phyloP scores from a whole-genome alignment of 1,139 yeast genomes.

The Eremothecium cymbalariae region DNA sequence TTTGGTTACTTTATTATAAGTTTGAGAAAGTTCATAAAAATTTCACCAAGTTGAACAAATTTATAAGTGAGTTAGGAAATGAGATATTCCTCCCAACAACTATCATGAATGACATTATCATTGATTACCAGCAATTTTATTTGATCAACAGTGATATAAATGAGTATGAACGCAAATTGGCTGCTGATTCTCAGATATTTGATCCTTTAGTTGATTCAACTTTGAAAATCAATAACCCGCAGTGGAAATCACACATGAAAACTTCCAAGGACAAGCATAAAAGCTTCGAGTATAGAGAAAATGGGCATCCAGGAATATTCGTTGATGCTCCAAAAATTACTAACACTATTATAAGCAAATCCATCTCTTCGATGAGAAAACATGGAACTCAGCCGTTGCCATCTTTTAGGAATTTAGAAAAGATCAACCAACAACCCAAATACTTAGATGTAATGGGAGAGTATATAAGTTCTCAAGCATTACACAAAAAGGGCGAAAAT shows the following conservation, averaged over 20 bases:
- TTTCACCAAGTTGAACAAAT: slow-evolving; percentile 36
- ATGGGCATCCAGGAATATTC: slow-evolving; percentile 55
- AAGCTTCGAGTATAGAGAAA: slow-evolving; percentile 36
- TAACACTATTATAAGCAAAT: slow-evolving; percentile 35
- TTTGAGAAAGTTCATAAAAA: slow-evolving; percentile 42
- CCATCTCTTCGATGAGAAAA: slow-evolving; percentile 17
- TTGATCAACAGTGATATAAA: slow-evolving; percentile 26
- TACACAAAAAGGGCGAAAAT: too few relatives aligned
- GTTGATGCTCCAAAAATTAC: slow-evolving; percentile 50
- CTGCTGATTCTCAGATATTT: slow-evolving; percentile 9
- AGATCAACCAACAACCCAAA: slow-evolving; percentile 37
- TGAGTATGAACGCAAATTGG: slow-evolving; percentile 13
- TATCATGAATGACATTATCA: slow-evolving; percentile 39
- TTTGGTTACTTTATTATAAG: slow-evolving; percentile 51
- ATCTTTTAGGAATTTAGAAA: slow-evolving; percentile 53
- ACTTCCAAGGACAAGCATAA: slow-evolving; percentile 29
- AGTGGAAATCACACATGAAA: slow-evolving; percentile 17
- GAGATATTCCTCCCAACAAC: slow-evolving; percentile 42
- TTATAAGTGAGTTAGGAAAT: slow-evolving; percentile 39
- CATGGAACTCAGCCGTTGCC: slow-evolving; percentile 42
- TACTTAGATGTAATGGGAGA: slow-evolving; percentile 15
- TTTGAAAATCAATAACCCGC: slow-evolving; percentile 27
- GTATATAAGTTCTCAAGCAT: slow-evolving; percentile 7
- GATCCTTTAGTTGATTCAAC: slow-evolving; percentile 24
- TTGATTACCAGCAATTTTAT: slow-evolving; percentile 30